Evolutionary conservation across 306 rosid genomes (phyloP), one percentile per base, ranked within the genome.

Genomic region (Castanopsis chinensis): DNA sequence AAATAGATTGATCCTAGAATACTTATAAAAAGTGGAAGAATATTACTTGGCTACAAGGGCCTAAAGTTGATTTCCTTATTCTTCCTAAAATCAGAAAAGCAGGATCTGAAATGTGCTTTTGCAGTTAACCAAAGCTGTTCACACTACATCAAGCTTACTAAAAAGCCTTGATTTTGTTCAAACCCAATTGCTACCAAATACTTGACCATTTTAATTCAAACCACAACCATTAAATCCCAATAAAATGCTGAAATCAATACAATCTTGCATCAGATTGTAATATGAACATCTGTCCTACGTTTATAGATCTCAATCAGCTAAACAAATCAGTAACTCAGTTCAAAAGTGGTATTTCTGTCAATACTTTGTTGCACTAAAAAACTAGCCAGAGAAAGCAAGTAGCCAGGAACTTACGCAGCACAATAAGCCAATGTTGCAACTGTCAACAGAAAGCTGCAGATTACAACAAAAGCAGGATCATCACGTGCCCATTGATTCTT

Each of bases 401-500:
- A 73, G 72, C 67, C 20, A 56, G 87, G 84, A 82, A 90, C 98
- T 93, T 91, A 96, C 99, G 98, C 98, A 23, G 92, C 98, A 88
- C 98, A 93, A 83, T 93, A 96, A 43, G 99, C 98, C 89, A 89
- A 81, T 70, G 94, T 86, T 76, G 99, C 91, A 82, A 96, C 91
- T 20, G 87, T 80, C 90, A 96, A 80, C 87, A 96, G 97, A 88
- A 96, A 90, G 85, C 94, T 93, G 92, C 96, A 96, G 88, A 96
- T 93, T 89, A 96, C 99, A 91, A 93, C 89, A 89, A 96, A 96
- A 84, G 97, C 99, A 87, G 99, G 99, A 82, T 96, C 99, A 57
- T 96, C 99, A 30, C 99, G 99, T 73, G 99, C 98, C 99, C 99
- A 96, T 85, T 96, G 99, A 77, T 96, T 96, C 94, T 96, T 96